Percentiles rank a stretch among this genome's conserved stretches.
Evolutionary conservation across 2,329 filamentous ascomycete genomes (phyloP).

Genomic region (Trichoderma breve): DNA sequence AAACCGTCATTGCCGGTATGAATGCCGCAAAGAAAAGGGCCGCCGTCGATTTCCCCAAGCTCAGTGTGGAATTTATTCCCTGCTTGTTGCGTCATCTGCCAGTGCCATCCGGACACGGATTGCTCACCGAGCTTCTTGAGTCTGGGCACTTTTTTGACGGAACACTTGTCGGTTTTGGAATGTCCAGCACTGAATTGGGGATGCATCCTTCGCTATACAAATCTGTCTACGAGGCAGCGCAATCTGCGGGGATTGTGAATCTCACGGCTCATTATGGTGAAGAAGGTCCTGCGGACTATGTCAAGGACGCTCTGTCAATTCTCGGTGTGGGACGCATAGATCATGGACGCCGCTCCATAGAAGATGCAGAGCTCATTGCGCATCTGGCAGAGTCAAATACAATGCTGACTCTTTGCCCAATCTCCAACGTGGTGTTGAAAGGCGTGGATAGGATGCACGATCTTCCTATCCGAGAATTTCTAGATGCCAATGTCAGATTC

Average conservation of each 20-base stretch:
- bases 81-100: slow-evolving; percentile 72
- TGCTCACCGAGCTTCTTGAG: slow-evolving; percentile 31
- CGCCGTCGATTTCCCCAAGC: slow-evolving; percentile 54
- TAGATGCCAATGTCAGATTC: slow-evolving; percentile 64
- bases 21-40: slow-evolving; percentile 59
- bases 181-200: slow-evolving; percentile 63
- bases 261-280: slow-evolving; percentile 76
- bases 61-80: slow-evolving; percentile 65
- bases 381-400: slow-evolving; percentile 56
- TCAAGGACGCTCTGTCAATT: slow-evolving; percentile 60
- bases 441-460: slow-evolving; percentile 29
- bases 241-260: slow-evolving; percentile 53
- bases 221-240: slow-evolving; percentile 52
- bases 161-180: slow-evolving; percentile 60
- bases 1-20: slow-evolving; percentile 64
- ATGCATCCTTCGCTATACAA: slow-evolving; percentile 60
- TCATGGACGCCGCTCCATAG: slow-evolving; percentile 66
- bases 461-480: slow-evolving; percentile 59
- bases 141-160: slow-evolving; percentile 49
- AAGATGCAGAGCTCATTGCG: slow-evolving; percentile 58
- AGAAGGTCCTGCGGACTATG: slow-evolving; percentile 67
- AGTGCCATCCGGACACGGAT: slow-evolving; percentile 51
- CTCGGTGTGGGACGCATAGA: slow-evolving; percentile 68
- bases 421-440: slow-evolving; percentile 61
- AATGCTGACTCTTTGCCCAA: slow-evolving; percentile 68